These are phyloP conservation scores for Austroboletus festivus DNA, from an alignment of 768 basidiomycete species.

Conservation along the genomic window DNA sequence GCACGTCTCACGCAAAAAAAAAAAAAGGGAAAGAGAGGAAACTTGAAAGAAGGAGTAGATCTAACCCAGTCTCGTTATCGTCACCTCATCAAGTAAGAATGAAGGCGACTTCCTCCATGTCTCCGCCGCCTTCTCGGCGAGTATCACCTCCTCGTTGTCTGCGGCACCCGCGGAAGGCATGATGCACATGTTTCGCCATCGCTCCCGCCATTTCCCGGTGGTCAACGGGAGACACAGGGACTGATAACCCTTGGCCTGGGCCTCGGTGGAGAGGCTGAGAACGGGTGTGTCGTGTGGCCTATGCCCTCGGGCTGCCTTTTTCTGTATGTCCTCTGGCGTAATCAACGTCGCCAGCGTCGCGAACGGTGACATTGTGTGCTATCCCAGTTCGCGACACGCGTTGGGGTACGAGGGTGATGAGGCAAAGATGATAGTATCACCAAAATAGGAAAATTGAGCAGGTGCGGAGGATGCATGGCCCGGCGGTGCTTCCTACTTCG, in stretches of 20 bases:
- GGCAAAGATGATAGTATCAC: no score
- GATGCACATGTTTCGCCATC: slow-evolving; percentile 91
- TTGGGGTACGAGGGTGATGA: no score
- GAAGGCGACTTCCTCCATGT: slow-evolving; percentile 81
- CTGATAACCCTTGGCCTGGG: slow-evolving; percentile 69
- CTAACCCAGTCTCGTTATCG: slow-evolving; percentile 76
- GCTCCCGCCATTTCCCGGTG: slow-evolving; percentile 76
- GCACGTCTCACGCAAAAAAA: slow-evolving; percentile 11
- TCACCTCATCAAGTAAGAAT: slow-evolving; percentile 82
- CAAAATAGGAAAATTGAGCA: slow-evolving; percentile 18
- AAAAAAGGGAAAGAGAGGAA: slow-evolving; percentile 9
- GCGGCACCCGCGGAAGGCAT: slow-evolving; percentile 43
- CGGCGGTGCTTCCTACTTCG: no score
- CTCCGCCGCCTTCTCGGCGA: slow-evolving; percentile 68
- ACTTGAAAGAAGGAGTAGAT: slow-evolving; percentile 7
- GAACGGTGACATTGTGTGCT: slow-evolving; percentile 23
- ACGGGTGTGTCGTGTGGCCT: slow-evolving; percentile 44
- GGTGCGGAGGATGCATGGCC: slow-evolving; percentile 21
- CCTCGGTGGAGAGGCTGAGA: slow-evolving; percentile 48
- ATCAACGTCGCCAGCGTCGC: slow-evolving; percentile 28
- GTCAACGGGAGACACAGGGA: slow-evolving; percentile 83
- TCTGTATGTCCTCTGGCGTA: slow-evolving; percentile 39
- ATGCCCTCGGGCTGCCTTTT: slow-evolving; percentile 18
- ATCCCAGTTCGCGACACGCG: no score
- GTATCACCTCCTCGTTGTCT: slow-evolving; percentile 38